phyloP scores from a whole-genome alignment of 2,329 filamentous ascomycete species.

The Claviceps humidiphila region DNA sequence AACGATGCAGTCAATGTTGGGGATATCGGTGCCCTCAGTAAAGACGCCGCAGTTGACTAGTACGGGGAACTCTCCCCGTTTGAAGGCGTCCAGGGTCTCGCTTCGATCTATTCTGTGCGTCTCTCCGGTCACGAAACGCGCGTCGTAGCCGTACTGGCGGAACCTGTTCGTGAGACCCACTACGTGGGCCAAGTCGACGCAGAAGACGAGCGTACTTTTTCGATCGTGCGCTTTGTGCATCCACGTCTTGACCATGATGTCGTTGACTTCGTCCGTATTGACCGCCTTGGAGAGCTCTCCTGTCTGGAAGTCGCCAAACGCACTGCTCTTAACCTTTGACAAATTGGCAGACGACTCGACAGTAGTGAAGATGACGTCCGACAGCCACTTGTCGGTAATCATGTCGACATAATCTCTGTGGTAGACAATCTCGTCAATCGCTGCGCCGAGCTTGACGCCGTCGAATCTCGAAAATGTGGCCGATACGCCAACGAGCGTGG shows the following conservation, averaged over 20 bases:
- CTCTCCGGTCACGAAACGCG: constrained; percentile 72
- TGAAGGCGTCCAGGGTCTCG: constrained; percentile 63
- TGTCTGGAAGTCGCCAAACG: constrained; percentile 63
- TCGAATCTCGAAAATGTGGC: constrained; percentile 70
- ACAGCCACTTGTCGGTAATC: constrained; percentile 82
- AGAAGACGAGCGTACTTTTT: constrained; percentile 85
- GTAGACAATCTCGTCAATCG: constrained; percentile 91
- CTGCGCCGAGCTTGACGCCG: constrained; percentile 66
- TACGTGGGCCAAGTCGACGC: constrained; percentile 80
- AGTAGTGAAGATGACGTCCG: constrained; percentile 87
- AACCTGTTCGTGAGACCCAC: constrained; percentile 62
- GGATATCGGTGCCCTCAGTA: constrained; percentile 94
- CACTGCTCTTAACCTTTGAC: constrained; percentile 48
- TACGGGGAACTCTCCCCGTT: constrained; percentile 63
- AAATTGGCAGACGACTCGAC: constrained; percentile 75
- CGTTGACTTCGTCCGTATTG: constrained; percentile 70
- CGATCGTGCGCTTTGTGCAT: constrained; percentile 58
- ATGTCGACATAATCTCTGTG: constrained; percentile 62
- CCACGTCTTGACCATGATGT: constrained; percentile 79
- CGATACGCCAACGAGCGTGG: constrained; percentile 77
- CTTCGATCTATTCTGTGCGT: constrained; percentile 58
- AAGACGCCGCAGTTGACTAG: constrained; percentile 93
- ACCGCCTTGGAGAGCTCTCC: constrained; percentile 68
- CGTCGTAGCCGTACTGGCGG: constrained; percentile 64
- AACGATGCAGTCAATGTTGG: constrained; percentile 88